phyloP scores from a whole-genome alignment of 1,284 basidiomycete species.

The Leccinum pachyderme region DNA sequence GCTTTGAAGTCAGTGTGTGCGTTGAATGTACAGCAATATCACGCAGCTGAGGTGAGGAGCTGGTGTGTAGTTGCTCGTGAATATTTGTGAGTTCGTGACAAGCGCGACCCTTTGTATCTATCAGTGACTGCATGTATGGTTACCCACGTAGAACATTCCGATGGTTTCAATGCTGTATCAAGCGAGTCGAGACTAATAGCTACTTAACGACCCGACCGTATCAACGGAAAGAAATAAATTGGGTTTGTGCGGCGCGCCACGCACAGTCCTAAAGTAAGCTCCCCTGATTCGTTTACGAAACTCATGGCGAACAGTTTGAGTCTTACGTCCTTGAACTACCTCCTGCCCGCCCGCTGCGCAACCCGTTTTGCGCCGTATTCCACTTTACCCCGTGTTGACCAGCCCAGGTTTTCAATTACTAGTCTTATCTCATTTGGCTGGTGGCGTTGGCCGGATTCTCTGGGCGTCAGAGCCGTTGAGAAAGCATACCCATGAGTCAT shows the following conservation, averaged over 20 bases:
- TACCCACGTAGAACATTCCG: too few relatives aligned
- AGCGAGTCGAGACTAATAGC: too few relatives aligned
- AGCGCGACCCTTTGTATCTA: too few relatives aligned
- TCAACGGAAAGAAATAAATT: too few relatives aligned
- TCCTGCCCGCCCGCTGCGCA: neutral
- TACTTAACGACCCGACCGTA: too few relatives aligned
- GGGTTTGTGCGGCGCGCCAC: neutral
- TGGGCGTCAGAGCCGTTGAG: neutral
- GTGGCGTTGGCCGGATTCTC: neutral
- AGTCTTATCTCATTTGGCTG: neutral
- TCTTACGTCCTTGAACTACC: neutral
- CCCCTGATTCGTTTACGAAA: neutral
- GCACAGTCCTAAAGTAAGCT: neutral
- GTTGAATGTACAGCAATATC: too few relatives aligned
- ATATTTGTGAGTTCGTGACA: too few relatives aligned
- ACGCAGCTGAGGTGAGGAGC: too few relatives aligned
- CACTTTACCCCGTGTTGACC: neutral
- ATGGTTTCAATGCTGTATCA: too few relatives aligned
- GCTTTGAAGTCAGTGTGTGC: too few relatives aligned
- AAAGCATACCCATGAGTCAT: constrained; percentile 12
- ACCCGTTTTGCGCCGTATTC: neutral
- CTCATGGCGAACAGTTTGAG: neutral
- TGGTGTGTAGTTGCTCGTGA: too few relatives aligned
- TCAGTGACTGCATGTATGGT: too few relatives aligned
- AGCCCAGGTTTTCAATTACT: neutral